Evolutionary conservation across 371 early-diverging fungal species (phyloP).

Genomic region (Mortierella sp.): DNA sequence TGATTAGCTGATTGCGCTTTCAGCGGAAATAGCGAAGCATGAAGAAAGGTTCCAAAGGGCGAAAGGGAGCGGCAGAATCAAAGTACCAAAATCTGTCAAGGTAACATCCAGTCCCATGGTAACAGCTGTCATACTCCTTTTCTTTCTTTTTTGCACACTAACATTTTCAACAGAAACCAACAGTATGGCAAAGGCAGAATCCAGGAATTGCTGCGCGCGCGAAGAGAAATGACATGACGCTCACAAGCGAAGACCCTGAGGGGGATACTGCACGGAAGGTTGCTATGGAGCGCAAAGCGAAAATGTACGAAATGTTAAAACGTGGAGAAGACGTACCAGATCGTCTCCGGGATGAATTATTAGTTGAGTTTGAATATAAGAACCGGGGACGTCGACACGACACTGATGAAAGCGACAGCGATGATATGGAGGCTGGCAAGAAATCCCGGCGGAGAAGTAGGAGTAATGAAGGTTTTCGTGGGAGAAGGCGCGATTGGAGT

Average conservation of each 20-base stretch:
- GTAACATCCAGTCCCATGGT: constrained; percentile 7
- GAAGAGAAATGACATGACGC: constrained; percentile 27
- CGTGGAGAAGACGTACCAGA: constrained; percentile 58
- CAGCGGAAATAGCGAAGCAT: constrained; percentile 50
- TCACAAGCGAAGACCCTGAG: constrained; percentile 11
- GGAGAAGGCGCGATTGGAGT: constrained; percentile 11
- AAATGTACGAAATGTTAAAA: constrained; percentile 66
- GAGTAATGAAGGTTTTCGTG: constrained; percentile 5
- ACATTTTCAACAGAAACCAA: constrained; percentile 60
- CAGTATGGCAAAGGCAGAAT: constrained; percentile 71
- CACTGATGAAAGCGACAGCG: constrained; percentile 4
- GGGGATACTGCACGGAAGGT: constrained; percentile 60
- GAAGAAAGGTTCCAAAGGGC: constrained; percentile 30
- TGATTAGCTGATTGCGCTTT: constrained; percentile 37
- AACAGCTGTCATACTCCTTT: neutral
- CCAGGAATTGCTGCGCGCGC: constrained; percentile 66
- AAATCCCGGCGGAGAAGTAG: constrained; percentile 7
- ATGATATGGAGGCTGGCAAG: constrained; percentile 5
- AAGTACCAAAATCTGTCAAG: constrained; percentile 37
- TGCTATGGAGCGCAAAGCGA: constrained; percentile 76
- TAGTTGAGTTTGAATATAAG: constrained; percentile 67
- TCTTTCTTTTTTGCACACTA: neutral
- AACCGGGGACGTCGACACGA: constrained; percentile 28
- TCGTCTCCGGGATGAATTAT: constrained; percentile 40
- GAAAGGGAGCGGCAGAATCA: constrained; percentile 25